Evolutionary conservation across 805 yeast species (phyloP).

Genomic region (Candida xiaguanensis): DNA sequence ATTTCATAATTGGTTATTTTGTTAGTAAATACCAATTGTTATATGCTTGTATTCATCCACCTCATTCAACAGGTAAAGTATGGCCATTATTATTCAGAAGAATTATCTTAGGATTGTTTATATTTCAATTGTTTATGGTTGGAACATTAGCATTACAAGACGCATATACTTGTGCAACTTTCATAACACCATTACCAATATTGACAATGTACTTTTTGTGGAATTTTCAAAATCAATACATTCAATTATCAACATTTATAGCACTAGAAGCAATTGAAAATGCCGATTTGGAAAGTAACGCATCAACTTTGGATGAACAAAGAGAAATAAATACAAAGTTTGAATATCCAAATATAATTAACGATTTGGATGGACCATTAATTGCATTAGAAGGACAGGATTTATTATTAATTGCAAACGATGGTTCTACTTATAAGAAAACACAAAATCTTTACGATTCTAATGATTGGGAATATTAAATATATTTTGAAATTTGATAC

Average conservation of each 20-base stretch:
- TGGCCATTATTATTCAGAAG: constrained; percentile 91
- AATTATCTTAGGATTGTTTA: constrained; percentile 70
- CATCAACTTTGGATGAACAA: constrained; percentile 69
- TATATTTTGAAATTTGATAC: neutral
- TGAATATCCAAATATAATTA: constrained; percentile 70
- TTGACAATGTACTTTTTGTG: constrained; percentile 63
- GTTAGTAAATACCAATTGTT: constrained; percentile 89
- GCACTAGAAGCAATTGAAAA: constrained; percentile 76
- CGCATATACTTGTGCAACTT: constrained; percentile 71
- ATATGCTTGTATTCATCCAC: constrained; percentile 90
- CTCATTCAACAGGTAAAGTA: constrained; percentile 93
- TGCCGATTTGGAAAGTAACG: neutral
- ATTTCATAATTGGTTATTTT: constrained; percentile 80
- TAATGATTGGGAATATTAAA: constrained; percentile 9
- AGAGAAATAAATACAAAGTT: constrained; percentile 71
- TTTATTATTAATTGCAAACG: constrained; percentile 24
- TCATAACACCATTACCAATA: constrained; percentile 73
- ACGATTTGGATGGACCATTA: constrained; percentile 81
- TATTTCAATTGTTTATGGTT: constrained; percentile 90
- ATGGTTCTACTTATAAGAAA: constrained; percentile 21
- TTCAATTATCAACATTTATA: constrained; percentile 79
- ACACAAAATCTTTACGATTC: constrained; percentile 5
- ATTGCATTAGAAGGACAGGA: constrained; percentile 58
- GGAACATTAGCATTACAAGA: constrained; percentile 82
- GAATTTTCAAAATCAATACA: constrained; percentile 76